Conservation (phyloP, 768 basidiomycete species). For the Dendrothele bispora region DNA sequence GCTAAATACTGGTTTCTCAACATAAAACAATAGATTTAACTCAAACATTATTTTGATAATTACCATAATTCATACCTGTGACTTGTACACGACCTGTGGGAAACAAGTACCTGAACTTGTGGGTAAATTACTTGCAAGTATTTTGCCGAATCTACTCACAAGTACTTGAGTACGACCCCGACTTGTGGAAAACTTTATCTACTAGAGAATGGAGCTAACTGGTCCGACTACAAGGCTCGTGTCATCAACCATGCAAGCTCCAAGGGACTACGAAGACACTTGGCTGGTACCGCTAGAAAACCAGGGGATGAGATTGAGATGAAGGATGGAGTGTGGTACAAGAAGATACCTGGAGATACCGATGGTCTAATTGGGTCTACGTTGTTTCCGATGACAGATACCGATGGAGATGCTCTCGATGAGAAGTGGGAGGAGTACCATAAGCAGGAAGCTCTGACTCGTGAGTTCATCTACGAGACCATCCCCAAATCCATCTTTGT, state of each 20-base stretch:
- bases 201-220: conserved; percentile 27
- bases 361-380: no score
- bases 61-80: no score
- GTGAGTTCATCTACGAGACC: conserved; percentile 24
- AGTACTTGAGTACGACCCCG: no score
- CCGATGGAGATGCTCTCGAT: conserved; percentile 20
- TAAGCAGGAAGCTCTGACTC: conserved; percentile 22
- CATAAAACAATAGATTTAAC: no score
- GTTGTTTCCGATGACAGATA: conserved; percentile 13
- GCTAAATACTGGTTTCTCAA: no score
- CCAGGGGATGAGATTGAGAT: conserved; percentile 12
- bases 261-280: conserved; percentile 24
- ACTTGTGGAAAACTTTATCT: no score
- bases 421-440: conserved; percentile 18
- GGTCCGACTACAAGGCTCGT: conserved; percentile 25
- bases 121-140: no score
- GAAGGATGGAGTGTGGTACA: conserved; percentile 14
- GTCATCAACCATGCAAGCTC: conserved; percentile 20
- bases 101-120: no score
- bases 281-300: conserved; percentile 19
- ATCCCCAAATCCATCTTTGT: conserved; percentile 19
- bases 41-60: no score
- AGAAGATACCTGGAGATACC: background rate
- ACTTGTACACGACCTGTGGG: no score
- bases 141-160: no score